Evolutionary conservation across 495 filamentous ascomycete genomes (phyloP), one percentile per base, ranked within the genome.

Genomic region (Aspergillus carlsbadensis): DNA sequence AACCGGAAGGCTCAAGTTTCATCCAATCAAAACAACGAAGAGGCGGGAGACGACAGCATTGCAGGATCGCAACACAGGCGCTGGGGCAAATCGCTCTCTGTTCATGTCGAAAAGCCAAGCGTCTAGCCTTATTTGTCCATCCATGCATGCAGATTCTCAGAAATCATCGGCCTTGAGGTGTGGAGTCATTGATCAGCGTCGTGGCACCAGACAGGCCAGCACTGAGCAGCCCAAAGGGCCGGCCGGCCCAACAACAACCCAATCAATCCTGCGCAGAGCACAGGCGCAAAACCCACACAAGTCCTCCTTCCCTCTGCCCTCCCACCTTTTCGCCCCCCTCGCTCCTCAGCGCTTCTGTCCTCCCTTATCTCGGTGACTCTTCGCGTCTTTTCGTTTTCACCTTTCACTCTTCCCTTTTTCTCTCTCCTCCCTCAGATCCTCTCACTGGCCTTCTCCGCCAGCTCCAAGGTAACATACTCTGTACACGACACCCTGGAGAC

Each of bases 191-290:
- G 24, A 29, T 5, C 10, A 17, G 56, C 58, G 69, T 76, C 73
- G 73, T 76, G 73, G 73, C 73, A 76, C 71, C 73, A 76, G 70
- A 67, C 65, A 67, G 29, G 50, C 24, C 57, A 62, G 61, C n/a
- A n/a, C n/a, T n/a, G n/a, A n/a, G n/a, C 59, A 63, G 59, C 60
- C 70, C 63, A 68, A 73, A 73, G 50, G n/a, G n/a, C n/a, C n/a
- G n/a, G 26, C 70, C 70, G 65, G 73, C 73, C 73, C 73, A 74
- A 76, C 73, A 73, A 76, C 70, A 67, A 61, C 68, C 69, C 65
- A 63, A 64, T 63, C 54, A 55, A 53, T 52, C 54, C 39, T 20
- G 46, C 48, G 40, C 41, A 42, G 21, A 56, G 35, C 56, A 51
- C 54, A 58, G 49, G 46, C 54, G 39, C 54, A 57, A 49, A 54